phyloP scores from a whole-genome alignment of 768 basidiomycete genomes.

The Crepidotus variabilis region DNA sequence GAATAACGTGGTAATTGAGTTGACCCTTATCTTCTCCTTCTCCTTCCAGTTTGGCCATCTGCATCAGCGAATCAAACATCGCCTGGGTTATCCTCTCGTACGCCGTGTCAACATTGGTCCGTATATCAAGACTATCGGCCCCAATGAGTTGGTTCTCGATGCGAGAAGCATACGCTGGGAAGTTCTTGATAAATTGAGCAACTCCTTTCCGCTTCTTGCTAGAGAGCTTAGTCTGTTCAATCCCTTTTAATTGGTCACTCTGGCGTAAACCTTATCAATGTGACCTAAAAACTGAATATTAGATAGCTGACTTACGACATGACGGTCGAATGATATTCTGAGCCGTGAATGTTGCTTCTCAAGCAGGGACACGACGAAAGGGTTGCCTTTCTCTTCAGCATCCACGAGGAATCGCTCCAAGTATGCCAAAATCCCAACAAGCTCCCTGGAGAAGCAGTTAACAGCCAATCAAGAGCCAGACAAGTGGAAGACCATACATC shows the following conservation, averaged over 20 bases:
- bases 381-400: slow-evolving; percentile 75
- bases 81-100: slow-evolving; percentile 87
- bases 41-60: slow-evolving; percentile 94
- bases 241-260: slow-evolving; percentile 83
- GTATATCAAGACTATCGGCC: slow-evolving; percentile 73
- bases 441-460: slow-evolving; percentile 50
- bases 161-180: slow-evolving; percentile 81
- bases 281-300: background rate
- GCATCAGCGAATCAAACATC: slow-evolving; percentile 92
- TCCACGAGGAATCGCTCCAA: slow-evolving; percentile 76
- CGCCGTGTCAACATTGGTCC: slow-evolving; percentile 69
- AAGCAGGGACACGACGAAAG: slow-evolving; percentile 66
- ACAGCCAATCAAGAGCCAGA: slow-evolving; percentile 1
- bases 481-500: slow-evolving; percentile 45
- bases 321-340: slow-evolving; percentile 73
- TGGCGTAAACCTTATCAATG: slow-evolving; percentile 24
- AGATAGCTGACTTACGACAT: slow-evolving; percentile 46
- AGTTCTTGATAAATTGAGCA: slow-evolving; percentile 87
- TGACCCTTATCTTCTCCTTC: slow-evolving; percentile 96
- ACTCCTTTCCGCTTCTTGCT: slow-evolving; percentile 93
- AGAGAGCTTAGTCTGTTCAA: slow-evolving; percentile 88
- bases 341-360: slow-evolving; percentile 82
- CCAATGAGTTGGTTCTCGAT: slow-evolving; percentile 83
- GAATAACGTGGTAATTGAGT: slow-evolving; percentile 91
- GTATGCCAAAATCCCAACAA: slow-evolving; percentile 76